A percentile compares a stretch with the other conserved stretches of the same genome.
Evolutionary conservation across 2,329 filamentous ascomycete genomes (phyloP).

Genomic region (Fusarium fujikuroi): DNA sequence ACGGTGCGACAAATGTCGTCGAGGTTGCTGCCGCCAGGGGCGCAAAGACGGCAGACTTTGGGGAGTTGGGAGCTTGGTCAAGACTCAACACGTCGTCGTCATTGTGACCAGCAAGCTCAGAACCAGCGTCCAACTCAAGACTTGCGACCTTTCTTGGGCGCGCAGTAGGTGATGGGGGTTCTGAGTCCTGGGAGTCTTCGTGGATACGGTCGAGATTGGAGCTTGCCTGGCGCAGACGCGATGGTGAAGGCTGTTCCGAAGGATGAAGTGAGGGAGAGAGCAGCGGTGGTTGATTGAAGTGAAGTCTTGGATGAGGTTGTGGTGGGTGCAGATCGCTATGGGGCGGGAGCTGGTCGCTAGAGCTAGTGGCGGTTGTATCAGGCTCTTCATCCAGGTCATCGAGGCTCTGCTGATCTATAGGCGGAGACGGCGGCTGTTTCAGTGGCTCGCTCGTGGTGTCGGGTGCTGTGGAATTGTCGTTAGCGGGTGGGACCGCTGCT

Average conservation of each 20-base stretch:
- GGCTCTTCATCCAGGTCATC: slow-evolving; percentile 28
- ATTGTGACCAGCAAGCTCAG: slow-evolving; percentile 39
- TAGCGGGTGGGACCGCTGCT: slow-evolving; percentile 37
- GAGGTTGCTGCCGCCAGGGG: slow-evolving; percentile 39
- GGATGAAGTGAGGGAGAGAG: slow-evolving; percentile 34
- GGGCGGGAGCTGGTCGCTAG: slow-evolving; percentile 38
- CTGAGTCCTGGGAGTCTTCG: slow-evolving; percentile 34
- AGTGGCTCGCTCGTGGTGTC: slow-evolving; percentile 25
- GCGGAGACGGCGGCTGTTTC: slow-evolving; percentile 38
- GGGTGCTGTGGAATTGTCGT: slow-evolving; percentile 23
- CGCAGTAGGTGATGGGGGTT: slow-evolving; percentile 20
- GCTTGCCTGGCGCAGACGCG: slow-evolving; percentile 33
- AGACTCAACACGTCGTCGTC: slow-evolving; percentile 43
- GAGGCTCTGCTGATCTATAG: slow-evolving; percentile 37
- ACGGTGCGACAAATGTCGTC: slow-evolving; percentile 55
- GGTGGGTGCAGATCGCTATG: slow-evolving; percentile 39
- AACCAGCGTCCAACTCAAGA: slow-evolving; percentile 32
- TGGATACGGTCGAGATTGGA: slow-evolving; percentile 44
- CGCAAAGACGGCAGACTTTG: slow-evolving; percentile 23
- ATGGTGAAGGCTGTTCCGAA: slow-evolving; percentile 34
- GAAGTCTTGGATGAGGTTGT: slow-evolving; percentile 35
- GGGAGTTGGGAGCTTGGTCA: slow-evolving; percentile 42
- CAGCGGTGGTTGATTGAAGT: slow-evolving; percentile 32
- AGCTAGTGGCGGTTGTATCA: slow-evolving; percentile 39
- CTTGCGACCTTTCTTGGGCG: slow-evolving; percentile 34